phyloP scores from a whole-genome alignment of 495 filamentous ascomycete genomes.

The Podospora didyma region DNA sequence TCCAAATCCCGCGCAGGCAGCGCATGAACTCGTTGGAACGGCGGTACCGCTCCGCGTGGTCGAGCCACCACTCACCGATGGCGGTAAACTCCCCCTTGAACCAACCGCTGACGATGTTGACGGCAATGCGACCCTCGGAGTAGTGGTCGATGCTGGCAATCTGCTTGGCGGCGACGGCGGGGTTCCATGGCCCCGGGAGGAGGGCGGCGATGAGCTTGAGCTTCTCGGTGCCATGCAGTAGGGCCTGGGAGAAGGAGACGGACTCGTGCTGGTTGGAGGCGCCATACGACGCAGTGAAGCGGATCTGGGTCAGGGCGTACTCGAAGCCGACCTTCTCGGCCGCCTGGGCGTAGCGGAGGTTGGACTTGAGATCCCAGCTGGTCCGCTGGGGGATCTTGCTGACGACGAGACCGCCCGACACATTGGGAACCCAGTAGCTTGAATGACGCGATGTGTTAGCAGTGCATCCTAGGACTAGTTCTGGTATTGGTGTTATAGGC shows the following conservation, averaged over 20 bases:
- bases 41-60: slow-evolving; percentile 46
- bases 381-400: slow-evolving; percentile 46
- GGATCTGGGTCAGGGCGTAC: slow-evolving; percentile 45
- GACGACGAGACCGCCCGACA: slow-evolving; percentile 45
- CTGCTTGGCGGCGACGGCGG: slow-evolving; percentile 46
- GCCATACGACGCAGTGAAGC: slow-evolving; percentile 47
- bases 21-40: slow-evolving; percentile 45
- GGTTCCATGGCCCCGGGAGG: slow-evolving; percentile 48
- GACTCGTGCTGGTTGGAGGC: slow-evolving; percentile 48
- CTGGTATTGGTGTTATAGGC: slow-evolving; percentile 1
- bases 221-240: slow-evolving; percentile 38
- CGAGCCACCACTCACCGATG: slow-evolving; percentile 51
- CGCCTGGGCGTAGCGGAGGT: slow-evolving; percentile 40
- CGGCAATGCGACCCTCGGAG: slow-evolving; percentile 40
- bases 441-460: too few species aligned
- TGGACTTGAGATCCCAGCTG: slow-evolving; percentile 41
- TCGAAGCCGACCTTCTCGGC: slow-evolving; percentile 45
- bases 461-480: too few species aligned
- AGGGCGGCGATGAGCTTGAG: slow-evolving; percentile 47
- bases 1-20: slow-evolving; percentile 46
- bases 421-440: slow-evolving; percentile 49
- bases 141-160: slow-evolving; percentile 48
- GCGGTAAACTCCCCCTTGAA: slow-evolving; percentile 48
- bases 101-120: slow-evolving; percentile 49
- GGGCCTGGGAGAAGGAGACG: slow-evolving; percentile 45